These are phyloP conservation scores for Leptodontidium sp. DNA, from an alignment of 2,329 filamentous ascomycete genomes.

Conservation along the genomic window DNA sequence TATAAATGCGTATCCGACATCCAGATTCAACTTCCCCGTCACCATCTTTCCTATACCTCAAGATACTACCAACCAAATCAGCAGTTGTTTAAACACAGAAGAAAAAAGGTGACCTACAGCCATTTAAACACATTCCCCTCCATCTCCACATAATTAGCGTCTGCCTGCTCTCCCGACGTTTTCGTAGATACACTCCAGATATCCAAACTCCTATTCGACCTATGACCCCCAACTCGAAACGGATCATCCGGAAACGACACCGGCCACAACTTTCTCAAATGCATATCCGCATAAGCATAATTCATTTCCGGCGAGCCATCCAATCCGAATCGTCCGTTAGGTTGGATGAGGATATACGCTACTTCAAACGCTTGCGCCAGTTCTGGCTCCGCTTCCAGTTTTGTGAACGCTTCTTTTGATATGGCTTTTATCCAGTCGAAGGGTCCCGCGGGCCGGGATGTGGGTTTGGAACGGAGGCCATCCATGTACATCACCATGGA, in stretches of 20 bases:
- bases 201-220: slow-evolving; percentile 10
- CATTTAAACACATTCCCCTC: slow-evolving; percentile 8
- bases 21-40: background rate
- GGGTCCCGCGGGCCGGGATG: slow-evolving; percentile 1
- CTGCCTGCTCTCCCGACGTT: background rate
- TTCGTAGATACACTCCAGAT: slow-evolving; percentile 5
- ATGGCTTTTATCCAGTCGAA: slow-evolving; percentile 16
- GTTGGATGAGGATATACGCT: slow-evolving; percentile 11
- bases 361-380: slow-evolving; percentile 14
- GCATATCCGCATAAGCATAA: slow-evolving; percentile 6
- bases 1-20: slow-evolving; percentile 16
- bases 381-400: slow-evolving; percentile 8
- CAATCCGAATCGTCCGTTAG: slow-evolving; percentile 5
- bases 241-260: slow-evolving; percentile 7
- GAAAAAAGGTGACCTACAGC: background rate
- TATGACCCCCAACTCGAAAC: slow-evolving; percentile 2
- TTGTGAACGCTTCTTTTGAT: background rate
- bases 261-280: slow-evolving; percentile 14
- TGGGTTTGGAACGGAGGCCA: background rate
- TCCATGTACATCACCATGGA: slow-evolving; percentile 10
- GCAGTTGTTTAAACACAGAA: background rate
- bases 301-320: slow-evolving; percentile 1
- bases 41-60: slow-evolving; percentile 9
- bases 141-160: slow-evolving; percentile 16
- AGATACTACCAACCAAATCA: background rate